Conservation (phyloP, 1,284 basidiomycete species). For the Rhodotorula glutinis region DNA sequence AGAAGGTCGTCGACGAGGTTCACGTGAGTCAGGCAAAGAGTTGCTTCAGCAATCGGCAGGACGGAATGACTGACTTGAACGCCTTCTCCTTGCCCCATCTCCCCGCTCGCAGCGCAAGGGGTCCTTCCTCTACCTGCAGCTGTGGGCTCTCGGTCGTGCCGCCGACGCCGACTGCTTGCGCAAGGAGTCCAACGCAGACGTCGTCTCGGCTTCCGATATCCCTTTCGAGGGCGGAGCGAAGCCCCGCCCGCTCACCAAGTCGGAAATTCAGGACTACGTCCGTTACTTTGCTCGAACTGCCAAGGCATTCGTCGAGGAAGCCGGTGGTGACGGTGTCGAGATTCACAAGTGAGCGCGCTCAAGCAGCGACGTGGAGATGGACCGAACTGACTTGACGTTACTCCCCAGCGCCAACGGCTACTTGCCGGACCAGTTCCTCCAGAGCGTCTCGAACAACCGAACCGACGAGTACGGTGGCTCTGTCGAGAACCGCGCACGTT, state of each 20-base stretch:
- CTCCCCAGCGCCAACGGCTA: slow-evolving; percentile 50
- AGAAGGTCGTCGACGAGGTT: slow-evolving; percentile 51
- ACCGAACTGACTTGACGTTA: neutral
- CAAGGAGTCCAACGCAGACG: slow-evolving; percentile 44
- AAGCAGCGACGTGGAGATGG: neutral
- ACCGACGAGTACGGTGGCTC: slow-evolving; percentile 62
- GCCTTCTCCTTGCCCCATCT: too few species aligned
- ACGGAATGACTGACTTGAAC: too few species aligned
- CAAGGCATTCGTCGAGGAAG: slow-evolving; percentile 55
- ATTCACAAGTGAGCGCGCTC: slow-evolving; percentile 53
- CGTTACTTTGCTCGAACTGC: slow-evolving; percentile 55
- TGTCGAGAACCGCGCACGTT: slow-evolving; percentile 57
- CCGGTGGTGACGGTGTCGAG: slow-evolving; percentile 67
- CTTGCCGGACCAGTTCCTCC: slow-evolving; percentile 57
- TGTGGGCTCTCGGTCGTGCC: slow-evolving; percentile 56
- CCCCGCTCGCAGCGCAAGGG: neutral
- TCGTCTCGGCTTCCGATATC: slow-evolving; percentile 49
- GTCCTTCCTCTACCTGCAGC: slow-evolving; percentile 52
- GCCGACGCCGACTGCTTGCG: slow-evolving; percentile 46
- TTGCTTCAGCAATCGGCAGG: too few species aligned
- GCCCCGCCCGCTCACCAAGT: slow-evolving; percentile 41
- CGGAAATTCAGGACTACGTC: slow-evolving; percentile 49
- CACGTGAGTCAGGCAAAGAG: slow-evolving; percentile 43
- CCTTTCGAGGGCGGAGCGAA: slow-evolving; percentile 51
- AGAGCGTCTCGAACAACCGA: slow-evolving; percentile 54